Base-by-base conservation (phyloP, 495 filamentous ascomycete genomes). In the Annulohypoxylon stygium region DNA sequence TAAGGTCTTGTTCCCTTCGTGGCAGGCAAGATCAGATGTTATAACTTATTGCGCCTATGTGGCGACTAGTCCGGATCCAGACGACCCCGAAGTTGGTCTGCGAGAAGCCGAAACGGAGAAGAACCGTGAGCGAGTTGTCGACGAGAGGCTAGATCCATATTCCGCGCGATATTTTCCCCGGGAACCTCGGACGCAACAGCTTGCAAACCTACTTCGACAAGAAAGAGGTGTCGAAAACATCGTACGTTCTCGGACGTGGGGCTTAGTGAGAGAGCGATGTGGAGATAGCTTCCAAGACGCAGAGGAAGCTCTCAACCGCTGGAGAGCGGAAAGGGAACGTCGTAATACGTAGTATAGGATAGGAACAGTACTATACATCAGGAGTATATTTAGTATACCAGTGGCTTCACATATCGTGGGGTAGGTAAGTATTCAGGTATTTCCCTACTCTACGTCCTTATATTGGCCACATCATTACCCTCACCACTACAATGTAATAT, bases 111-210 rank as follows among this genome's bases (percentile, higher is more conserved):
- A 97, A 79, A 88, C 88, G 30, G 89, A 89, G 41, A 87, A 82
- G 69, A 89, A 92, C 65, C 85, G 90, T 60, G 93, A 97, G 76
- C 85, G 90, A 60, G 86, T 95, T 4, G 90, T 98, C 14, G 86
- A 99, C 81, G 96, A 98, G 79, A 84, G 96, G 66, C 80, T 98
- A 63, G 96, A 99, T 81, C 96, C 96, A 16, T 99, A 99, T 75
- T 94, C 91, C 18, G 93, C 84, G 23, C 85, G 95, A 30, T 97
- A 91, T 76, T 95, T 94, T 69, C 94, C 95, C 0, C 84, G 87
- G 50, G 94, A 98, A 80, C 86, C 93, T 50, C 85, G 95, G 65
- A 97, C 95, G 1, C 93, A 99, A 81, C 88, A 87, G 45, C 78
- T 99, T 54, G 94, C 94, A 10, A 86, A 81, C 36, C 68, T 97